Evolutionary conservation across 148 eudicot species (phyloP).

Genomic region (Rhododendron molle): DNA sequence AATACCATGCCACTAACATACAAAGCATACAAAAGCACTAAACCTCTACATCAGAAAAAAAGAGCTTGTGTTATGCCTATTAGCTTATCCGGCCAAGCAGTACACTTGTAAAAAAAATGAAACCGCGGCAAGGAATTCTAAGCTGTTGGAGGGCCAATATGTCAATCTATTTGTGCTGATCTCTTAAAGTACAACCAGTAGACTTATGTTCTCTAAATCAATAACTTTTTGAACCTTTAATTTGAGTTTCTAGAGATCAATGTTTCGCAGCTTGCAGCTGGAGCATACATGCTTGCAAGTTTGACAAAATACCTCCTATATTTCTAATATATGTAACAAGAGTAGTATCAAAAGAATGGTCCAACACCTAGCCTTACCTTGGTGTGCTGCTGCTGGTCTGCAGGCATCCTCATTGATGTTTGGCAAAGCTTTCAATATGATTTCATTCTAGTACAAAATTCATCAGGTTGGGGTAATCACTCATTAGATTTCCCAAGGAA

Average conservation of each 20-base stretch:
- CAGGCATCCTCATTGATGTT: not conserved
- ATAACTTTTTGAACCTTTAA: not conserved
- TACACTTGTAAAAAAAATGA: not conserved
- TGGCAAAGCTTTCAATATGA: not conserved
- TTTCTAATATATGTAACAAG: not conserved
- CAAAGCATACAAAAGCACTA: not conserved
- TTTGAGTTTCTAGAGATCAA: not conserved
- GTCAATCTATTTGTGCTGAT: not conserved
- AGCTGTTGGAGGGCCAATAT: not conserved
- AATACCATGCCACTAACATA: not conserved
- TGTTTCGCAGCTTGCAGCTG: not conserved
- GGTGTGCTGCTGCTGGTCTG: not conserved
- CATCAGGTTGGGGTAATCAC: not conserved
- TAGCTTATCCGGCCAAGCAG: too few species aligned
- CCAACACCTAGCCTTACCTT: not conserved
- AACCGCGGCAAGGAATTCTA: not conserved
- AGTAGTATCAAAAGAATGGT: not conserved
- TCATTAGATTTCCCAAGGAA: not conserved
- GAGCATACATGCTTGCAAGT: not conserved
- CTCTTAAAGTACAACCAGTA: not conserved
- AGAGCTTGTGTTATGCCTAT: not conserved
- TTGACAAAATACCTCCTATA: not conserved
- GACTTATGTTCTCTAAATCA: not conserved
- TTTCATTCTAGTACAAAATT: not conserved
- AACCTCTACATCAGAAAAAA: not conserved